A percentile compares a stretch with the other conserved stretches of the same genome.
Evolutionary conservation across 2,329 filamentous ascomycete genomes (phyloP).

Genomic region (Knoxdaviesia capensis): DNA sequence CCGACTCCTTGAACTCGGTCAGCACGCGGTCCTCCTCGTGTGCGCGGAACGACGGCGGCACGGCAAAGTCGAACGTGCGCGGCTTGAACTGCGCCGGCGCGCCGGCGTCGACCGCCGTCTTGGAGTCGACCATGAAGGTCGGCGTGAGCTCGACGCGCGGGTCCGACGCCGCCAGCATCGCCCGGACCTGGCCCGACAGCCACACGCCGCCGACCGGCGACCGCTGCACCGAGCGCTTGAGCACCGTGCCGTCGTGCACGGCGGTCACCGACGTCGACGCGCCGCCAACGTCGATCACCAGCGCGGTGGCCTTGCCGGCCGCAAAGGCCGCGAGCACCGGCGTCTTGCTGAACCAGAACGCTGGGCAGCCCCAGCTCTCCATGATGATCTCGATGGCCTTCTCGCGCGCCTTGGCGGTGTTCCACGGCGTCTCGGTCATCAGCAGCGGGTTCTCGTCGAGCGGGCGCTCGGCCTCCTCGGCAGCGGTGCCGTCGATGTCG

Average conservation of each 20-base stretch:
- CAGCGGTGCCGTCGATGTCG: conserved; percentile 4
- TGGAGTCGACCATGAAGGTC: conserved; percentile 73
- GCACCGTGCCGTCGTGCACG: conserved; percentile 82
- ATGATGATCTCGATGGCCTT: conserved; percentile 92
- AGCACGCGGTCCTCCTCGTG: conserved; percentile 86
- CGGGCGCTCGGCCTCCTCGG: conserved; percentile 45
- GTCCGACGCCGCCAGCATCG: conserved; percentile 52
- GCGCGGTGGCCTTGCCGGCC: conserved; percentile 76
- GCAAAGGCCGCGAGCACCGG: conserved; percentile 84
- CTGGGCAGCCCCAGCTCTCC: conserved; percentile 89
- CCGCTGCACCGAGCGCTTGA: conserved; percentile 75
- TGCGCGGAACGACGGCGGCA: conserved; percentile 51
- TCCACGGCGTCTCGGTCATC: conserved; percentile 91
- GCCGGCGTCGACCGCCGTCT: conserved; percentile 73
- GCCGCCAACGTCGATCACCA: conserved; percentile 83
- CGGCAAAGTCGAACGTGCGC: conserved; percentile 43
- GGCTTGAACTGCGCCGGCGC: conserved; percentile 58
- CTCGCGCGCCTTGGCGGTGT: conserved; percentile 68
- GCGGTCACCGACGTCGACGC: conserved; percentile 77
- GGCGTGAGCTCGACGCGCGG: conserved; percentile 57
- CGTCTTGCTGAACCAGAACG: conserved; percentile 80
- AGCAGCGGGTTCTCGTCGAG: conserved; percentile 78
- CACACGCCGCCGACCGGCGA: conserved; percentile 78
- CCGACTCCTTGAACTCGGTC: conserved; percentile 93
- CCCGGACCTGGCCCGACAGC: conserved; percentile 72